These are phyloP conservation scores for Aspergillus unguis DNA, from an alignment of 2,329 filamentous ascomycete genomes.

Conservation along the genomic window DNA sequence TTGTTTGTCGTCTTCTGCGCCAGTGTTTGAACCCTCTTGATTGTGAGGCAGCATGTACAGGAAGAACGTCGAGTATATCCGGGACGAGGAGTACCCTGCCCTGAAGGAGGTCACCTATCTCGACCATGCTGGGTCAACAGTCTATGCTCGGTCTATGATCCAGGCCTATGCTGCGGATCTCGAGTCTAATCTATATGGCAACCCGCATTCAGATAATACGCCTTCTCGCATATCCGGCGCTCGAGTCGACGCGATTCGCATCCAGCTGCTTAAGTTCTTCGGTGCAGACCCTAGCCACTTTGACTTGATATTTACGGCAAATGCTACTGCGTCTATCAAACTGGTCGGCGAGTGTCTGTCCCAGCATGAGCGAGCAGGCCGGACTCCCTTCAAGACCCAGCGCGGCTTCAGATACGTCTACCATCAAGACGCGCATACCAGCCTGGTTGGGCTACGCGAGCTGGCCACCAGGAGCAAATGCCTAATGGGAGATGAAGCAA, in stretches of 20 bases:
- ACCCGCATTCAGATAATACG: constrained; percentile 15
- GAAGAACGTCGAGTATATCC: not conserved
- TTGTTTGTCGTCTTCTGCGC: no score
- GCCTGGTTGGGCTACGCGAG: constrained; percentile 13
- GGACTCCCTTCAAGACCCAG: not conserved
- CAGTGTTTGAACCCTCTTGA: no score
- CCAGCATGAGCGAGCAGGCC: not conserved
- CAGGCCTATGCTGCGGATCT: constrained; percentile 9
- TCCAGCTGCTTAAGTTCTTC: constrained; percentile 13
- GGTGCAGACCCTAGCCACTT: constrained; percentile 13
- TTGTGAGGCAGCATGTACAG: not conserved
- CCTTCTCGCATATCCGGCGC: constrained; percentile 13
- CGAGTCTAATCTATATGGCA: constrained; percentile 13
- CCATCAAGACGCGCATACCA: constrained; percentile 17
- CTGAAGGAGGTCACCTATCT: constrained; percentile 9
- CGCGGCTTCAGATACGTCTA: constrained; percentile 13
- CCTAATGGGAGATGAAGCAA: constrained; percentile 7
- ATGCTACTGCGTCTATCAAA: constrained; percentile 14
- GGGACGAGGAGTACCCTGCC: constrained; percentile 5
- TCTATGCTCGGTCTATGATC: constrained; percentile 15
- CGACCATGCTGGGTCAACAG: constrained; percentile 15
- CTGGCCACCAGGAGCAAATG: constrained; percentile 13
- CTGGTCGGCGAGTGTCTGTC: constrained; percentile 13
- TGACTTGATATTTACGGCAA: constrained; percentile 15
- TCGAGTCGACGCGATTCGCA: constrained; percentile 12